These are phyloP conservation scores for Hydnum rufescens DNA, from an alignment of 768 basidiomycete genomes.

Conservation along the genomic window DNA sequence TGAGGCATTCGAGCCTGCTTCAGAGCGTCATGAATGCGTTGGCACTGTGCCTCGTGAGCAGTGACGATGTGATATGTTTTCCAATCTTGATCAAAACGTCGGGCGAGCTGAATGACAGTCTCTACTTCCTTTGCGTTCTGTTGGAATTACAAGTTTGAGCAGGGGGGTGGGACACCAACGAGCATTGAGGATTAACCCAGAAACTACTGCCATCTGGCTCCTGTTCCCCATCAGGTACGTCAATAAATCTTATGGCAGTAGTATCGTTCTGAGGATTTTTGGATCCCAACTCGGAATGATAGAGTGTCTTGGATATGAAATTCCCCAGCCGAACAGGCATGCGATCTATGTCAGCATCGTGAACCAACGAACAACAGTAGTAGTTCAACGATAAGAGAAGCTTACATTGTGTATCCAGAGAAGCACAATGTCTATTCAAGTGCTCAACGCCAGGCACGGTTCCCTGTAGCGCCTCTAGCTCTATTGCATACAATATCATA, in stretches of 20 bases:
- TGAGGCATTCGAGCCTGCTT: too few species aligned
- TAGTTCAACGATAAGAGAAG: slow-evolving; percentile 4
- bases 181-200: neutral
- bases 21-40: too few species aligned
- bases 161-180: neutral
- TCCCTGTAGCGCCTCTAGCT: slow-evolving; percentile 41
- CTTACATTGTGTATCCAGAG: slow-evolving; percentile 61
- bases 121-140: too few species aligned
- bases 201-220: neutral
- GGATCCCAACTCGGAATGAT: slow-evolving; percentile 42
- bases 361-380: too few species aligned
- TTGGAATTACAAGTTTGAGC: too few species aligned
- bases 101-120: too few species aligned
- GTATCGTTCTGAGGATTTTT: too few species aligned
- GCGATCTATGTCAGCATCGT: slow-evolving; percentile 32
- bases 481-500: slow-evolving; percentile 9
- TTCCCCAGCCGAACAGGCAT: slow-evolving; percentile 67
- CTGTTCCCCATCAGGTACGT: neutral
- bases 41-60: too few species aligned
- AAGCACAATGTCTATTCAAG: slow-evolving; percentile 26
- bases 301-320: slow-evolving; percentile 49
- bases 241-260: neutral
- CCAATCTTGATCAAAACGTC: too few species aligned
- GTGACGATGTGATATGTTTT: too few species aligned
- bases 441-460: slow-evolving; percentile 64